These are phyloP conservation scores for Spathaspora hagerdaliae DNA, from an alignment of 805 yeast genomes.

Conservation along the genomic window DNA sequence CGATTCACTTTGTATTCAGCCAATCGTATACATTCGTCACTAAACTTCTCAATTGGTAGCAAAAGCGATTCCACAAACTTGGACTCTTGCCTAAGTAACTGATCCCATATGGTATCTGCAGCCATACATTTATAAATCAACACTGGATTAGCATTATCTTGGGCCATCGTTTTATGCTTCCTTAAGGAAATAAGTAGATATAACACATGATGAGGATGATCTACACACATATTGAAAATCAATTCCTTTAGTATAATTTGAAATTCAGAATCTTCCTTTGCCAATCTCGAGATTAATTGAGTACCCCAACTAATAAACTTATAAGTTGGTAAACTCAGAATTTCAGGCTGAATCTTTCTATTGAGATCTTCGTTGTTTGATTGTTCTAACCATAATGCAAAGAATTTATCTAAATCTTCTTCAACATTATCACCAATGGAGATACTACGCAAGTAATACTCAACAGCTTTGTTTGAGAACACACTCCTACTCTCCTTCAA, in stretches of 20 bases:
- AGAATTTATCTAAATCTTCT: conserved; percentile 66
- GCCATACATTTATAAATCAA: conserved; percentile 46
- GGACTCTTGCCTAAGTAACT: conserved; percentile 24
- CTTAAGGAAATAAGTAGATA: conserved; percentile 58
- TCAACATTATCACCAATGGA: conserved; percentile 38
- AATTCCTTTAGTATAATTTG: conserved; percentile 51
- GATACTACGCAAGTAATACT: conserved; percentile 57
- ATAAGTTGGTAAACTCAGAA: conserved; percentile 47
- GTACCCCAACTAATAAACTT: conserved; percentile 78
- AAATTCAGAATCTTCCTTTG: conserved; percentile 46
- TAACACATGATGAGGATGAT: conserved; percentile 72
- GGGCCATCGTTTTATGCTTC: conserved; percentile 35
- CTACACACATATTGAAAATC: conserved; percentile 42
- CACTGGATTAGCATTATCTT: conserved; percentile 21
- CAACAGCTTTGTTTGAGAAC: conserved; percentile 52
- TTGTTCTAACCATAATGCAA: conserved; percentile 79
- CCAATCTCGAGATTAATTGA: conserved; percentile 72
- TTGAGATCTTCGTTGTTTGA: conserved; percentile 44
- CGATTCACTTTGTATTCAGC: conserved; percentile 44
- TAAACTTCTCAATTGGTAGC: conserved; percentile 45
- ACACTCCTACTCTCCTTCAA: conserved; percentile 33
- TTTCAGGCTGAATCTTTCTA: conserved; percentile 28
- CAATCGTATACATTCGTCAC: conserved; percentile 47
- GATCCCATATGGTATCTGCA: conserved; percentile 46
- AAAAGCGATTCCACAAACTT: conserved; percentile 27